A percentile compares a stretch with the other conserved stretches of the same genome.
These are phyloP conservation scores for Dryadomyces quercivorus DNA, from an alignment of 2,329 filamentous ascomycete genomes.

Conservation along the genomic window DNA sequence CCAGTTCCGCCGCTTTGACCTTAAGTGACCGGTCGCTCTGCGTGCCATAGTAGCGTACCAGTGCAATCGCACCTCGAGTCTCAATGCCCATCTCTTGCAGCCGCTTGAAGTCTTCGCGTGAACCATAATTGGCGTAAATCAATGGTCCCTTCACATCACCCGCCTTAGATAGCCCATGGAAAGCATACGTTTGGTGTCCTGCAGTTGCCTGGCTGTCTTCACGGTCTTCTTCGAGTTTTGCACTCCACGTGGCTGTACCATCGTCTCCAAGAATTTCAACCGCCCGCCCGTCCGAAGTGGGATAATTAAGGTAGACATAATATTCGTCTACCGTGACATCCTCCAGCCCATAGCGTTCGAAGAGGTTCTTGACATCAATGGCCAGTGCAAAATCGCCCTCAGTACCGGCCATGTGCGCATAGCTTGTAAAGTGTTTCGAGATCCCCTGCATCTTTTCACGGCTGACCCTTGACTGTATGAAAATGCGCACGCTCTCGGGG, in stretches of 20 bases:
- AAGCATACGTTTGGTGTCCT: conserved; percentile 60
- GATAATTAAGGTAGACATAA: conserved; percentile 87
- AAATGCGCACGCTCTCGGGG: conserved; percentile 66
- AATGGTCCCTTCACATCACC: conserved; percentile 79
- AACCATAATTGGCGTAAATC: conserved; percentile 88
- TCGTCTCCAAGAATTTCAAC: conserved; percentile 68
- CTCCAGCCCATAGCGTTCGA: conserved; percentile 61
- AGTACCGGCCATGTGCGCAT: conserved; percentile 87
- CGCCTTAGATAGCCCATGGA: conserved; percentile 79
- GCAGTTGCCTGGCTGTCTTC: conserved; percentile 48
- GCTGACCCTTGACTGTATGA: conserved; percentile 63
- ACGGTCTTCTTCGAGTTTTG: conserved; percentile 71
- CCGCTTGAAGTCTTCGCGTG: conserved; percentile 66
- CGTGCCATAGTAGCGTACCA: conserved; percentile 70
- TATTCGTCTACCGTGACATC: conserved; percentile 66
- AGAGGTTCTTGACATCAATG: conserved; percentile 70
- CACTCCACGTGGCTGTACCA: conserved; percentile 56
- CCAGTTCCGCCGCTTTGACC: conserved; percentile 78
- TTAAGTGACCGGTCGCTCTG: conserved; percentile 66
- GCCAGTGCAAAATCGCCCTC: conserved; percentile 82
- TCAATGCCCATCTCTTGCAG: conserved; percentile 61
- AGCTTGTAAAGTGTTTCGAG: conserved; percentile 65
- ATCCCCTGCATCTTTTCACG: conserved; percentile 57
- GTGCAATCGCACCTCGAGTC: conserved; percentile 65
- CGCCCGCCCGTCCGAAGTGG: conserved; percentile 60